phyloP scores from a whole-genome alignment of 352 stramenopile species.

The Saprolegnia diclina region DNA sequence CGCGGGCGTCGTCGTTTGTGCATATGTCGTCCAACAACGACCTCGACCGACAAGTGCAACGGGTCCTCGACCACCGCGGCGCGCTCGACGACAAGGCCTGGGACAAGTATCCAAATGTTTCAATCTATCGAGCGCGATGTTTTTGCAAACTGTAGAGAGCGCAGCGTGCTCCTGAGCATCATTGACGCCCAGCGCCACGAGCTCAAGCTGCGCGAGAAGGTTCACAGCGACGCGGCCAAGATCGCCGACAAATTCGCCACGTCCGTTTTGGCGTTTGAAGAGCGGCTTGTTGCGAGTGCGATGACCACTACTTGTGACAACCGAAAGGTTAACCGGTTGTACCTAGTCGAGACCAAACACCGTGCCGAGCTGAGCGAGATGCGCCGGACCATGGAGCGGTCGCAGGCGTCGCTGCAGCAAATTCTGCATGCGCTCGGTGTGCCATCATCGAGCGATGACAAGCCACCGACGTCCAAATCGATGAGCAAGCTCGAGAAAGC shows the following conservation, averaged over 20 bases:
- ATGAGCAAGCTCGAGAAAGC: neutral
- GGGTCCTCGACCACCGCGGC: conserved; percentile 9
- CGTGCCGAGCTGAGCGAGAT: conserved; percentile 15
- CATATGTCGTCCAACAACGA: neutral
- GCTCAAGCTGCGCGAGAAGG: conserved; percentile 45
- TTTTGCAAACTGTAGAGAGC: conserved; percentile 44
- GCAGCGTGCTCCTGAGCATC: conserved; percentile 45
- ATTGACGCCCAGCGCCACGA: conserved; percentile 59
- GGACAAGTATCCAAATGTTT: no score
- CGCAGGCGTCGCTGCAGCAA: neutral
- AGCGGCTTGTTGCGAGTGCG: conserved; percentile 37
- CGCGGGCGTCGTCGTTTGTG: neutral
- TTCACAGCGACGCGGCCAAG: conserved; percentile 44
- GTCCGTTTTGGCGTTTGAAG: conserved; percentile 51
- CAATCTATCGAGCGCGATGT: no score
- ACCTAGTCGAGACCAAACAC: conserved; percentile 4
- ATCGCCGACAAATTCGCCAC: conserved; percentile 52
- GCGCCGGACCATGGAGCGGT: conserved; percentile 19
- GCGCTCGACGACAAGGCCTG: conserved; percentile 33
- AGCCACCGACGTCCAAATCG: neutral
- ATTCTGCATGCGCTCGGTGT: conserved; percentile 17
- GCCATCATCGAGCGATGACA: neutral
- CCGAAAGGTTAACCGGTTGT: neutral
- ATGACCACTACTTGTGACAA: neutral
- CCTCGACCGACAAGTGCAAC: conserved; percentile 16